Evolutionary conservation across 305 asterid genomes (phyloP).

Genomic region (Rubia tinctorum): DNA sequence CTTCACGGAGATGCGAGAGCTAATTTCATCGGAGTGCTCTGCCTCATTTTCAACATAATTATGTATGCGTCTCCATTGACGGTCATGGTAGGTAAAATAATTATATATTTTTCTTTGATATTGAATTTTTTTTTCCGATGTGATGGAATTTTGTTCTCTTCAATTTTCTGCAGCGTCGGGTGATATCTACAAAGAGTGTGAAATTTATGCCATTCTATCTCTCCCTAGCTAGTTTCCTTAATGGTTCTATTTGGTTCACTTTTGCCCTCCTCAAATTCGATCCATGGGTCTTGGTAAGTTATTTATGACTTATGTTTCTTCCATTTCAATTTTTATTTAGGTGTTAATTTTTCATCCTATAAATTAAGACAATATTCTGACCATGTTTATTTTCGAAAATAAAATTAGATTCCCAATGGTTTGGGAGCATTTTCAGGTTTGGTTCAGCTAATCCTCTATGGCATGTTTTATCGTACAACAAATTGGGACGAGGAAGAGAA

Average conservation of each 20-base stretch:
- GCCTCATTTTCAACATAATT: conserved; percentile 44
- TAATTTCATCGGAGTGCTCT: conserved; percentile 43
- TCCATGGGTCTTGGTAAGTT: conserved; percentile 46
- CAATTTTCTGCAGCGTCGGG: conserved; percentile 37
- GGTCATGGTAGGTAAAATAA: conserved; percentile 47
- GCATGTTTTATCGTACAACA: conserved; percentile 47
- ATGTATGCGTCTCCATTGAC: conserved; percentile 80
- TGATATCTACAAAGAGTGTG: conserved; percentile 72
- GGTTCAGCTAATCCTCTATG: conserved; percentile 53
- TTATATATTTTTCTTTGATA: no score
- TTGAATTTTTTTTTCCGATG: no score
- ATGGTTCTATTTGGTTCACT: conserved; percentile 57
- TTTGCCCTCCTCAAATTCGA: conserved; percentile 68
- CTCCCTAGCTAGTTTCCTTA: conserved; percentile 54
- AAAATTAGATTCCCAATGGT: conserved; percentile 39
- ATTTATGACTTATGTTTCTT: background rate
- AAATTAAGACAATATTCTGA: background rate
- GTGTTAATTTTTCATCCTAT: background rate
- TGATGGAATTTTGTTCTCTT: no score
- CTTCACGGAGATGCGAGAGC: conserved; percentile 54
- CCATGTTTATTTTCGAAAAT: background rate
- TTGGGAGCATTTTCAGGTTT: conserved; percentile 57
- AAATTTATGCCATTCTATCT: conserved; percentile 74
- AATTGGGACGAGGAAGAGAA: conserved; percentile 48
- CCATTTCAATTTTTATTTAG: no score